A percentile compares a stretch with the other conserved stretches of the same genome.
These are phyloP conservation scores for Neltuma alba DNA, from an alignment of 306 rosid genomes.

Conservation along the genomic window DNA sequence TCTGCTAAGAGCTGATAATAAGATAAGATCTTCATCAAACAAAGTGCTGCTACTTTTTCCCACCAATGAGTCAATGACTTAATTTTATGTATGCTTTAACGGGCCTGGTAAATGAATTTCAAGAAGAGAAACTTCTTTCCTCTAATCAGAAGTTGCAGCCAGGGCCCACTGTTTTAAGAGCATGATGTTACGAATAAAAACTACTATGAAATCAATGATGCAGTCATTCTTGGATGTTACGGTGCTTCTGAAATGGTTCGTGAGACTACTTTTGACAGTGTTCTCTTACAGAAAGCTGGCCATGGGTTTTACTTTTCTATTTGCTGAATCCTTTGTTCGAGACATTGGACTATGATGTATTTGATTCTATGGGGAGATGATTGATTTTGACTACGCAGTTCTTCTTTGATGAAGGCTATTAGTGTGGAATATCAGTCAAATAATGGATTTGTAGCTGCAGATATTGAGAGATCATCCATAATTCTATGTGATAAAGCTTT, in stretches of 20 bases:
- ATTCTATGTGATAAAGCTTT: constrained; percentile 58
- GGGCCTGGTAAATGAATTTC: neutral
- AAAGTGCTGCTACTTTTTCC: too few species aligned
- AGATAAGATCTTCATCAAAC: neutral
- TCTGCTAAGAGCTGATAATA: neutral
- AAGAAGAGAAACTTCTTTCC: neutral
- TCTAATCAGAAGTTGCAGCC: neutral
- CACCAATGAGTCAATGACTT: neutral
- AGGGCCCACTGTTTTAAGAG: neutral
- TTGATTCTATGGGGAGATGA: neutral
- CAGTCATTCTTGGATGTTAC: neutral
- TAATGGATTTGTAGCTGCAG: constrained; percentile 52
- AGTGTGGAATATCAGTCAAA: constrained; percentile 40
- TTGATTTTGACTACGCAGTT: constrained; percentile 37
- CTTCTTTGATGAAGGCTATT: constrained; percentile 37
- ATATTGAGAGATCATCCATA: constrained; percentile 50
- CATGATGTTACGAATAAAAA: neutral
- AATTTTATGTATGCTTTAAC: neutral
- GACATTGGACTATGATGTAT: neutral
- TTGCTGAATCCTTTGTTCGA: constrained; percentile 5
- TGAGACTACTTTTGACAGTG: neutral
- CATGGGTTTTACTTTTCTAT: neutral
- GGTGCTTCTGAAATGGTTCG: neutral
- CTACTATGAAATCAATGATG: neutral
- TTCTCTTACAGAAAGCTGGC: neutral